These are phyloP conservation scores for Aspergillus ochraceus DNA, from an alignment of 2,329 filamentous ascomycete genomes.

Conservation along the genomic window DNA sequence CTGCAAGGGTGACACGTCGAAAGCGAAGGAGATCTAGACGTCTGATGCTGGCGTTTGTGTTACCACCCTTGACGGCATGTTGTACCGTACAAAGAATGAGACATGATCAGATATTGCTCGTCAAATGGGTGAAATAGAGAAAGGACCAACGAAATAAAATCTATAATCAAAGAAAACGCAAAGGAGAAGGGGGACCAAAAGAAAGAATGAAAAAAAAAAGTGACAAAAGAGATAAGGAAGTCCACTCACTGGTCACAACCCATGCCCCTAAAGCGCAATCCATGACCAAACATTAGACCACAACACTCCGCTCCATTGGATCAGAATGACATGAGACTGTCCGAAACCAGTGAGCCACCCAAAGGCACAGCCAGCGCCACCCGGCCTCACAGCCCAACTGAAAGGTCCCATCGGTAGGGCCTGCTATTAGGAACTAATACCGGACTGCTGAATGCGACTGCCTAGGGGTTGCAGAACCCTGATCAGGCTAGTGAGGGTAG, in stretches of 20 bases:
- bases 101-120: not conserved
- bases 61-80: not conserved
- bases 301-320: not conserved
- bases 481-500: not conserved
- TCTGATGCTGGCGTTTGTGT: not conserved
- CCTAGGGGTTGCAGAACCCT: not conserved
- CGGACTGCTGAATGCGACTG: constrained; percentile 3
- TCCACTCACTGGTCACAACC: not conserved
- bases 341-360: not conserved
- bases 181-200: not conserved
- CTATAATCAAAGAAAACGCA: not conserved
- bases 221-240: not conserved
- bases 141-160: too few relatives aligned
- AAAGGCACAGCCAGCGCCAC: not conserved
- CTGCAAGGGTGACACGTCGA: not conserved
- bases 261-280: not conserved
- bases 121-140: too few relatives aligned
- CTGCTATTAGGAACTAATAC: not conserved
- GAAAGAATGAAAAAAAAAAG: not conserved
- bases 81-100: not conserved
- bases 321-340: not conserved
- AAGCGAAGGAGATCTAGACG: not conserved
- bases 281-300: not conserved
- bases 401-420: not conserved
- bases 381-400: not conserved